phyloP scores from a whole-genome alignment of 805 yeast species.

The Metschnikowia cerradonensis region DNA sequence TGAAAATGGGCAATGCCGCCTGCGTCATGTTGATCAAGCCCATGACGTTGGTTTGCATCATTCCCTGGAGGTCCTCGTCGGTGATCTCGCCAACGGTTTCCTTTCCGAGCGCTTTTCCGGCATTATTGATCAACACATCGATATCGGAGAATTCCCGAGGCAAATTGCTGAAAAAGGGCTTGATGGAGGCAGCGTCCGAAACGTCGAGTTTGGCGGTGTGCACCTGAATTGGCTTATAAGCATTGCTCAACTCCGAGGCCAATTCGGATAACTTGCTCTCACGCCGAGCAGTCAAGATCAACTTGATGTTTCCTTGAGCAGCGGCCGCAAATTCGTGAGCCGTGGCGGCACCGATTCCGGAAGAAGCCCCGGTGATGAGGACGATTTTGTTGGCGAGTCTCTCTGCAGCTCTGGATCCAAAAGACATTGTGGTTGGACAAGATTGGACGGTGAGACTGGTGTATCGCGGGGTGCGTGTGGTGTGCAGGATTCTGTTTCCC shows the following conservation, averaged over 20 bases:
- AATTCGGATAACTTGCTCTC: constrained; percentile 25
- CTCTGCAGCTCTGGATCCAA: constrained; percentile 36
- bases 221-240: constrained; percentile 25
- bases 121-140: constrained; percentile 37
- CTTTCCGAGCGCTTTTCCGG: constrained; percentile 38
- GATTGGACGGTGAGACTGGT: neutral
- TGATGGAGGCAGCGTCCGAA: constrained; percentile 22
- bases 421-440: constrained; percentile 24
- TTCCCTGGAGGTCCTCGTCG: constrained; percentile 30
- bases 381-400: constrained; percentile 35
- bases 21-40: constrained; percentile 37
- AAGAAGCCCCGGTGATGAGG: constrained; percentile 79
- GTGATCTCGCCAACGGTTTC: constrained; percentile 29
- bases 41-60: constrained; percentile 36
- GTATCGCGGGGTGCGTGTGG: neutral
- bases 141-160: constrained; percentile 35
- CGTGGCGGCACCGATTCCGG: constrained; percentile 93
- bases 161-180: constrained; percentile 26
- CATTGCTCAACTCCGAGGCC: constrained; percentile 21
- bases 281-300: constrained; percentile 38
- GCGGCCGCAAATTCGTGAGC: constrained; percentile 77
- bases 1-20: constrained; percentile 34
- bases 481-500: no score
- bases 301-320: constrained; percentile 33
- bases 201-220: constrained; percentile 34